A percentile compares a stretch with the other conserved stretches of the same genome.
Conservation (phyloP, 148 eudicot genomes). For the Oxyria digyna region DNA sequence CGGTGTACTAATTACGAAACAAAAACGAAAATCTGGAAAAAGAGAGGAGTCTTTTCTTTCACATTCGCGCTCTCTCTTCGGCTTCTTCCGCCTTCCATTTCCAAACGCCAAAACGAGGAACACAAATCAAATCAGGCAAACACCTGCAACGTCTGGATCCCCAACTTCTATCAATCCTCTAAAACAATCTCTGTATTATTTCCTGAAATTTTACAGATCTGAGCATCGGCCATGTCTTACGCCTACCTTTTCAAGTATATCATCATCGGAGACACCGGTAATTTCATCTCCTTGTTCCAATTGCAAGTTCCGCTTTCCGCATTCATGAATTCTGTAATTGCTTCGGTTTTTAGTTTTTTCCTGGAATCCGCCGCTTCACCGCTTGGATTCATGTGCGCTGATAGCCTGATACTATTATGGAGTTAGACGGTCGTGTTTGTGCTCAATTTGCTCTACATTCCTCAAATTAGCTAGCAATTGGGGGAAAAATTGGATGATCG, state of each 20-base stretch:
- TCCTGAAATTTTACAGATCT: neutral
- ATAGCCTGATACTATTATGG: neutral
- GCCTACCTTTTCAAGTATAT: conserved; percentile 89
- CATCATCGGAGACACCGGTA: conserved; percentile 86
- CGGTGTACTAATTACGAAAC: too few relatives aligned
- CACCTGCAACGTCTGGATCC: neutral
- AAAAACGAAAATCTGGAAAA: neutral
- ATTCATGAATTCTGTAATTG: neutral
- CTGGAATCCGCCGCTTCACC: neutral
- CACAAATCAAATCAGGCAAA: neutral
- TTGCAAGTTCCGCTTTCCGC: neutral
- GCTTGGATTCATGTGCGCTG: neutral
- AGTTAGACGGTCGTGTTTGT: neutral
- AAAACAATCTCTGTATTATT: neutral
- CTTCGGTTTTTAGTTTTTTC: neutral
- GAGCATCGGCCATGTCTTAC: conserved; percentile 45
- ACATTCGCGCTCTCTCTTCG: conserved; percentile 6
- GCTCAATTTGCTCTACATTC: neutral
- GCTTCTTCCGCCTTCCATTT: conserved; percentile 2
- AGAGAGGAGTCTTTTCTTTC: neutral
- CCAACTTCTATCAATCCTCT: neutral
- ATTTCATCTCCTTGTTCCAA: neutral
- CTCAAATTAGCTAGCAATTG: neutral
- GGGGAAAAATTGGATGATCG: neutral
- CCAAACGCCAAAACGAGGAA: neutral